Conservation (phyloP, 495 filamentous ascomycete genomes). For the Hyaloscypha bicolor region DNA sequence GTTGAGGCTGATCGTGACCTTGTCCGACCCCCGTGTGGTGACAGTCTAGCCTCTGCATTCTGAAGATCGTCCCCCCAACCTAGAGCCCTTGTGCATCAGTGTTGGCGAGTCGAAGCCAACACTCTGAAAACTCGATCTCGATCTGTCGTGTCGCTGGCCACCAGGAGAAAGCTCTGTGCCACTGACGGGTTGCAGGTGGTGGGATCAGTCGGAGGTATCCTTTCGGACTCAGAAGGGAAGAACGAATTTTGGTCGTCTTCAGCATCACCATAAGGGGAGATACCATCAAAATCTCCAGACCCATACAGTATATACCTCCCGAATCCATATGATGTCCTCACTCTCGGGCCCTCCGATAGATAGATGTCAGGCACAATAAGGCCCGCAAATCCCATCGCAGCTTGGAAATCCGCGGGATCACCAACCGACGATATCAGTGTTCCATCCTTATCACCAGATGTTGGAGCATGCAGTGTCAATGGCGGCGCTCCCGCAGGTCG, state of each 20-base stretch:
- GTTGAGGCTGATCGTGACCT: slow-evolving; percentile 58
- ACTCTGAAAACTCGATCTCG: slow-evolving; percentile 64
- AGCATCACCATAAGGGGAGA: slow-evolving; percentile 30
- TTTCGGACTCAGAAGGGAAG: slow-evolving; percentile 65
- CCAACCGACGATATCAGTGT: slow-evolving; percentile 32
- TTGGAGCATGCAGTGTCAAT: slow-evolving; percentile 4
- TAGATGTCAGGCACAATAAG: slow-evolving; percentile 36
- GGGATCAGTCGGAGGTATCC: slow-evolving; percentile 63
- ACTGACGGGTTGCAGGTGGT: slow-evolving; percentile 68
- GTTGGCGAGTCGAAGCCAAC: slow-evolving; percentile 44
- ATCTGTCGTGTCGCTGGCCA: slow-evolving; percentile 57
- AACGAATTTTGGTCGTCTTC: slow-evolving; percentile 59
- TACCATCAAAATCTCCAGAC: slow-evolving; percentile 41
- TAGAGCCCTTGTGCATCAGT: slow-evolving; percentile 36
- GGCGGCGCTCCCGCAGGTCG: slow-evolving; percentile 1
- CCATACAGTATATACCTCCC: too few species aligned
- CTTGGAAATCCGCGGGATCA: slow-evolving; percentile 34
- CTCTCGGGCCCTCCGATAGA: slow-evolving; percentile 27
- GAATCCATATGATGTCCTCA: slow-evolving; percentile 6
- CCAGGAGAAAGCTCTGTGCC: slow-evolving; percentile 42
- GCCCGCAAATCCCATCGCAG: slow-evolving; percentile 34
- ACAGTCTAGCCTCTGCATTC: slow-evolving; percentile 53
- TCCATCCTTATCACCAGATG: slow-evolving; percentile 19
- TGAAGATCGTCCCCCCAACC: slow-evolving; percentile 69
- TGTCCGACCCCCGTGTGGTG: slow-evolving; percentile 44